Conservation (phyloP, 441 rosid genomes). For the Syzygium syzygioides region DNA sequence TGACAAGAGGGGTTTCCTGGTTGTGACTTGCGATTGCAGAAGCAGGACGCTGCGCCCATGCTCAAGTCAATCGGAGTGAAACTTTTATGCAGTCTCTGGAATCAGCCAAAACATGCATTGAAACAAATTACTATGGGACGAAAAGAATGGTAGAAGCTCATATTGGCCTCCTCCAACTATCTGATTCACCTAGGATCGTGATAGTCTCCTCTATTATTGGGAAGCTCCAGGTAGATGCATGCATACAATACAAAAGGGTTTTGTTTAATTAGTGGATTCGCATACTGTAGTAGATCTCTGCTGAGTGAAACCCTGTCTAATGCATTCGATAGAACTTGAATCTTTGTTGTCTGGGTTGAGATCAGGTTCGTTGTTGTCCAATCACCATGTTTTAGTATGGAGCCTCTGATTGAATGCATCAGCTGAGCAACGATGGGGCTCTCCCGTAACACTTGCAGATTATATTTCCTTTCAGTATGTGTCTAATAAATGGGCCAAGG, state of each 20-base stretch:
- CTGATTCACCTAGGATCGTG: conserved; percentile 50
- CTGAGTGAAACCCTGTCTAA: too few relatives aligned
- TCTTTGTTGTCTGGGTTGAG: too few relatives aligned
- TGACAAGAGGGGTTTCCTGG: neutral
- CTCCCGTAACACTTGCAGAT: neutral
- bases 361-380: too few relatives aligned
- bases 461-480: conserved; percentile 17
- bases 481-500: conserved; percentile 36
- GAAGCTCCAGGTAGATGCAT: conserved; percentile 28
- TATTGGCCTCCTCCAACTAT: conserved; percentile 38
- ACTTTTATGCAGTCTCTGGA: conserved; percentile 24
- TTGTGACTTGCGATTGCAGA: neutral
- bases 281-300: neutral
- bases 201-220: conserved; percentile 38
- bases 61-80: conserved; percentile 20
- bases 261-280: too few relatives aligned
- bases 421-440: neutral
- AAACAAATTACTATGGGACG: conserved; percentile 48
- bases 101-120: conserved; percentile 31
- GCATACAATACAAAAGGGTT: neutral
- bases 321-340: too few relatives aligned
- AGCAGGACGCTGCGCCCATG: conserved; percentile 13
- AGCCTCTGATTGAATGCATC: neutral
- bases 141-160: conserved; percentile 43
- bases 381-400: neutral